Base-by-base conservation (phyloP, 306 rosid species). In the Coriaria nepalensis region DNA sequence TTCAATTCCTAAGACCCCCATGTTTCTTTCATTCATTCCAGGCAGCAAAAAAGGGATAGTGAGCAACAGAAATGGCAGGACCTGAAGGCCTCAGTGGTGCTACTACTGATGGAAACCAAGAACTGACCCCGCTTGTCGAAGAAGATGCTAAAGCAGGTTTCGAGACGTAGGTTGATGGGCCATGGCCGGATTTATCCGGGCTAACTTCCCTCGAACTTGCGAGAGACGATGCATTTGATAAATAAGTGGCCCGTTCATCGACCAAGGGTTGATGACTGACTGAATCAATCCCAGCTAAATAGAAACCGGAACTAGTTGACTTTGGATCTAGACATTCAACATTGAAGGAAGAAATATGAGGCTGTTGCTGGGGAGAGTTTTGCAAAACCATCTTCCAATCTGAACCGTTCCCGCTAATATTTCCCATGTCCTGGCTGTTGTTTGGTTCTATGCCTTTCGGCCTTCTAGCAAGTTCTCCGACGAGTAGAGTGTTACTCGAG, bases 151-250 rank as follows among this genome's bases (percentile, higher is more conserved):
- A 47, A 14, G 73, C 62, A 0, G 81, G 78, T 58, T 70, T 83
- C 2, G 83, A 78, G 52, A 76, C 79, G 6, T 68, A 65, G 57
- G 63, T 42, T 5, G 73, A 43, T 36, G 83, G 37, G 20, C 12
- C 38, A 20, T 20, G 58, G 39, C 70, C 76, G 0, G 69, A 48
- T 60, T 82, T 92, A 36, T 85, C 98, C 0, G 98, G 96, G 64
- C 93, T 92, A 10, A 56, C 74, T 51, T 92, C 94, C 45, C 98
- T 85, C 15, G 98, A 82, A 62, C 86, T 82, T 37, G 82, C 93
- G 62, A 79, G 59, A 0, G 98, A 82, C 1, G 98, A 79, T 2
- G 83, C 63, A 52, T 85, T 85, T 10, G 96, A 79, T 52, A 85
- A 79, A 51, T 65, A 20, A 20, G 94, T 32, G 75, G 37, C 12